phyloP scores from a whole-genome alignment of 2,329 filamentous ascomycete genomes.

The Cercospora nicotianae region DNA sequence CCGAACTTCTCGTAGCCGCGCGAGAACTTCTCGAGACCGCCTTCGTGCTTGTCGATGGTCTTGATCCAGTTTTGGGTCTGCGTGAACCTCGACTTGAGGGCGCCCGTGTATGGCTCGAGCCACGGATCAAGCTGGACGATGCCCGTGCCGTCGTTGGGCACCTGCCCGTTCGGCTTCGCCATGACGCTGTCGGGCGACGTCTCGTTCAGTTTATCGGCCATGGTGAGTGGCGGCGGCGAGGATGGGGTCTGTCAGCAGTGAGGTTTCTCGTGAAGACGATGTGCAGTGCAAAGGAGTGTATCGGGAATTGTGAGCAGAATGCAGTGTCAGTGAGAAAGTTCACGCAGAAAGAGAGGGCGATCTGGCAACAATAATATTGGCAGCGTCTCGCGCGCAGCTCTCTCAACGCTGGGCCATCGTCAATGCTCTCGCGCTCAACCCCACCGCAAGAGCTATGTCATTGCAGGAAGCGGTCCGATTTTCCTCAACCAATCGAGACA shows the following conservation, averaged over 20 bases:
- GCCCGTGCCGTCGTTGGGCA: constrained; percentile 72
- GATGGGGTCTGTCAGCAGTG: not conserved
- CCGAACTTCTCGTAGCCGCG: constrained; percentile 84
- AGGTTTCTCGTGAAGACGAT: not conserved
- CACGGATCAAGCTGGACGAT: constrained; percentile 86
- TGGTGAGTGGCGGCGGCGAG: constrained; percentile 27
- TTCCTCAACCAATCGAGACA: constrained; percentile 9
- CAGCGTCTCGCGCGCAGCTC: not conserved
- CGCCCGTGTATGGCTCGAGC: constrained; percentile 79
- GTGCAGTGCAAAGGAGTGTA: not conserved
- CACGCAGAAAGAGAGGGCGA: not conserved
- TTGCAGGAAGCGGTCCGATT: constrained; percentile 14
- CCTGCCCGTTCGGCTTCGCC: constrained; percentile 49
- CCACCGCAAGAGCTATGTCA: constrained; percentile 10
- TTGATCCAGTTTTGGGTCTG: constrained; percentile 86
- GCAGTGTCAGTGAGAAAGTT: not conserved
- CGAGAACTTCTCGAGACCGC: constrained; percentile 88
- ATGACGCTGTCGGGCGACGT: constrained; percentile 48
- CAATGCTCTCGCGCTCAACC: constrained; percentile 9
- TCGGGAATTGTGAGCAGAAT: not conserved
- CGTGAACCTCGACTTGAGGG: constrained; percentile 72
- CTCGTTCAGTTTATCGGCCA: constrained; percentile 45
- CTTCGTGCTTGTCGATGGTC: constrained; percentile 77
- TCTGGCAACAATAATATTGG: not conserved
- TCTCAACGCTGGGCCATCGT: constrained; percentile 2